A percentile compares a stretch with the other conserved stretches of the same genome.
Conservation (phyloP, 345 rosid genomes). For the Corymbia maculata region DNA sequence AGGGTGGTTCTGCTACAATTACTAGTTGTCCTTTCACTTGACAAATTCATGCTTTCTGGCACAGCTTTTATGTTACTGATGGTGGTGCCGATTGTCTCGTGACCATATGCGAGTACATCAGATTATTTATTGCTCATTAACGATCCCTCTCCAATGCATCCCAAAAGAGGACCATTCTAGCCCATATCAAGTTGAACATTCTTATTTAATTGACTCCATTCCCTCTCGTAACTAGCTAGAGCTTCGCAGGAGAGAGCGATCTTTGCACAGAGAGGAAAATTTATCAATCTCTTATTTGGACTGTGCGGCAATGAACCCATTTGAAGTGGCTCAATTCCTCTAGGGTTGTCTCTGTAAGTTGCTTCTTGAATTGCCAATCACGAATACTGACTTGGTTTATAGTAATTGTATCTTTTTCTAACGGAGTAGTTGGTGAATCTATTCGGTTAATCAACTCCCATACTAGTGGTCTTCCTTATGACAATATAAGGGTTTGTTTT, state of each 20-base stretch:
- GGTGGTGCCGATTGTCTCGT: background rate
- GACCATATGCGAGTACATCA: background rate
- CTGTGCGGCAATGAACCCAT: background rate
- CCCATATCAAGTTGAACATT: background rate
- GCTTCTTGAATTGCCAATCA: background rate
- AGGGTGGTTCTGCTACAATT: background rate
- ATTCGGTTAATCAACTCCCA: background rate
- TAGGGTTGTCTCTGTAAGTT: background rate
- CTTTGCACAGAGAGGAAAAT: background rate
- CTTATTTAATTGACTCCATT: background rate
- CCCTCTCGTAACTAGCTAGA: background rate
- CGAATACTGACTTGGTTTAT: background rate
- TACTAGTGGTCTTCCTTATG: background rate
- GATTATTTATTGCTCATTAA: background rate
- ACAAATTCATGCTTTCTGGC: background rate
- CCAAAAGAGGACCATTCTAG: background rate
- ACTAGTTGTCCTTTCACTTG: background rate
- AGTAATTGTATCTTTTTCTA: background rate
- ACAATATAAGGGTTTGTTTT: background rate
- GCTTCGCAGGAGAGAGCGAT: background rate
- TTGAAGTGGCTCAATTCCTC: background rate
- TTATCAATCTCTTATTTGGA: background rate
- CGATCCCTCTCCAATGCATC: background rate
- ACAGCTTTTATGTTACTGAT: background rate
- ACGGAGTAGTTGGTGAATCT: background rate